Evolutionary conservation across 306 rosid genomes (phyloP).

Genomic region (Astragalus glycyphyllos): DNA sequence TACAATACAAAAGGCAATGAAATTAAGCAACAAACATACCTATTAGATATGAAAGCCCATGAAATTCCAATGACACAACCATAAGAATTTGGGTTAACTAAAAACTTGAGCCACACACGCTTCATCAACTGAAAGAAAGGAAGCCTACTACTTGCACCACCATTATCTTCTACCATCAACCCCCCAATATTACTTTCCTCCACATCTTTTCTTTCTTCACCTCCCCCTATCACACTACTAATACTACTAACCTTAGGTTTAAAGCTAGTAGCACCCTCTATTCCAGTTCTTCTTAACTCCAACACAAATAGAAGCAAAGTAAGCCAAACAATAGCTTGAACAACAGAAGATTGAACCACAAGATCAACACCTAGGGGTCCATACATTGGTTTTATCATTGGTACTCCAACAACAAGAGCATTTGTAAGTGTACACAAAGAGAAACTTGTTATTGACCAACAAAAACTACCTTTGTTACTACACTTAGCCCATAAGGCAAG

Average conservation of each 20-base stretch:
- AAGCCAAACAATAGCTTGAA: conserved; percentile 91
- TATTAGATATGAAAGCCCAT: conserved; percentile 83
- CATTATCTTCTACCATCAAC: not conserved
- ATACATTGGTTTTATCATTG: conserved; percentile 76
- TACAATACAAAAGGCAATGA: too few relatives aligned
- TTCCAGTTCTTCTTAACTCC: conserved; percentile 68
- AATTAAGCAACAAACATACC: conserved; percentile 48
- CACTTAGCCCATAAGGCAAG: conserved; percentile 82
- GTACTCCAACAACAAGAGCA: conserved; percentile 88
- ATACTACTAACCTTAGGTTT: not conserved
- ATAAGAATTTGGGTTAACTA: conserved; percentile 80
- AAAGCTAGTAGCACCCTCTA: conserved; percentile 38
- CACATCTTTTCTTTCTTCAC: conserved; percentile 53
- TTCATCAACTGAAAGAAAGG: conserved; percentile 69
- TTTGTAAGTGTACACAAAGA: conserved; percentile 78
- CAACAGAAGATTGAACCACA: conserved; percentile 80
- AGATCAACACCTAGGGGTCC: conserved; percentile 71
- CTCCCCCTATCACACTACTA: conserved; percentile 10
- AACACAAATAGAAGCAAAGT: conserved; percentile 71
- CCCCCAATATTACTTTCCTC: conserved; percentile 44
- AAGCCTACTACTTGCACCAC: conserved; percentile 33
- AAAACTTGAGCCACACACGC: conserved; percentile 71
- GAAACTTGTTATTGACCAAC: conserved; percentile 88
- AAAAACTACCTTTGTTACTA: conserved; percentile 61
- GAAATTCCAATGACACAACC: conserved; percentile 77